A percentile compares a stretch with the other conserved stretches of the same genome.
Evolutionary conservation across 2,329 filamentous ascomycete genomes (phyloP).

Genomic region (Septoria petroselini): DNA sequence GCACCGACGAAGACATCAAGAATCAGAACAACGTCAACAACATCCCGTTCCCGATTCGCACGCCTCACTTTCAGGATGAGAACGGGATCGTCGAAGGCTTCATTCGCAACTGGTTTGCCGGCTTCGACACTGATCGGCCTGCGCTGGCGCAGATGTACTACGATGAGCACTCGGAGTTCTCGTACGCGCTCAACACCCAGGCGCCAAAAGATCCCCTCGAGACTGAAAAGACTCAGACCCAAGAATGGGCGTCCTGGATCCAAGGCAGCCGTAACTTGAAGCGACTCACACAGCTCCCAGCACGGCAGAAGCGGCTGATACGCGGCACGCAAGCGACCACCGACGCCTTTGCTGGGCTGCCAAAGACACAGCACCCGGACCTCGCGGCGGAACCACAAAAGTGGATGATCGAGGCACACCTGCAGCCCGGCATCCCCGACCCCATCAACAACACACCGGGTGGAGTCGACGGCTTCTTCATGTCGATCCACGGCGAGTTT

Average conservation of each 20-base stretch:
- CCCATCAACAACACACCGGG: conserved; percentile 59
- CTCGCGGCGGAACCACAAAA: conserved; percentile 64
- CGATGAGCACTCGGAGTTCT: conserved; percentile 72
- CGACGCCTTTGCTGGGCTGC: conserved; percentile 67
- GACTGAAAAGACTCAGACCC: conserved; percentile 40
- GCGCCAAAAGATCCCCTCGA: conserved; percentile 48
- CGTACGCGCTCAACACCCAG: conserved; percentile 67
- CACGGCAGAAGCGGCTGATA: conserved; percentile 64
- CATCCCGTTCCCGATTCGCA: conserved; percentile 60
- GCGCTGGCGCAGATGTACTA: conserved; percentile 66
- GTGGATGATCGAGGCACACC: conserved; percentile 80
- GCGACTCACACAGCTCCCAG: conserved; percentile 61
- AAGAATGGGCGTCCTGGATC: conserved; percentile 72
- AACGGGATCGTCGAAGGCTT: conserved; percentile 72
- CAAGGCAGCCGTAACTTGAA: conserved; percentile 74
- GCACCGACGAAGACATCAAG: conserved; percentile 68
- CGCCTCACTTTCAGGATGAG: conserved; percentile 71
- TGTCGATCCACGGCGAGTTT: conserved; percentile 80
- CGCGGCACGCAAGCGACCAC: conserved; percentile 63
- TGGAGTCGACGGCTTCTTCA: conserved; percentile 73
- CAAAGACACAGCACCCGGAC: conserved; percentile 70
- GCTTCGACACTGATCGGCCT: conserved; percentile 69
- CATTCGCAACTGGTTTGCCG: conserved; percentile 67
- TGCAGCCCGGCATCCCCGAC: conserved; percentile 68
- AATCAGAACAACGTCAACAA: conserved; percentile 51